phyloP scores from a whole-genome alignment of 306 rosid species.

The Mucuna pruriens region DNA sequence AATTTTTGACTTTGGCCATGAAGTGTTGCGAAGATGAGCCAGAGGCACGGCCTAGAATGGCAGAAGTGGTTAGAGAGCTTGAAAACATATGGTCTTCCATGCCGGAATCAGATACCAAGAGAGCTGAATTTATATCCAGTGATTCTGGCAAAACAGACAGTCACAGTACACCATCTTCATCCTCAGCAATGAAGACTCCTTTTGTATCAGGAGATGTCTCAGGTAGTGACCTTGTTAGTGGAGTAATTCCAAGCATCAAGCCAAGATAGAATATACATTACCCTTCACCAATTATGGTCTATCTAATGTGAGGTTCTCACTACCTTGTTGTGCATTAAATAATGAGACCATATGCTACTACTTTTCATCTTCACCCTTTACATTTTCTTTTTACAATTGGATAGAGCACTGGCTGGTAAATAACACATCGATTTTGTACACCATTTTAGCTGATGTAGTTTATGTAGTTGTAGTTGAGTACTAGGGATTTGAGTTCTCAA shows the following conservation, averaged over 20 bases:
- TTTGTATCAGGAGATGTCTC: slow-evolving; percentile 70
- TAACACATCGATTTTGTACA: slow-evolving; percentile 32
- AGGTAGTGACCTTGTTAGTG: slow-evolving; percentile 86
- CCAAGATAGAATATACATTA: slow-evolving; percentile 63
- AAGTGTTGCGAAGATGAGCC: slow-evolving; percentile 78
- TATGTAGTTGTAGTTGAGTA: not conserved
- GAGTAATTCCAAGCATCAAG: slow-evolving; percentile 71
- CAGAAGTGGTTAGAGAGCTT: slow-evolving; percentile 81
- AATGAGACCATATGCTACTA: not conserved
- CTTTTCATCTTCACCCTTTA: slow-evolving; percentile 27
- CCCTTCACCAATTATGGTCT: not conserved
- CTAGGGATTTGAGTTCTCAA: not conserved
- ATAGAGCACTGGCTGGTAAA: slow-evolving; percentile 29
- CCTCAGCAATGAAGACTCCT: slow-evolving; percentile 60
- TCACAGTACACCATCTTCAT: slow-evolving; percentile 54
- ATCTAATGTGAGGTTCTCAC: not conserved
- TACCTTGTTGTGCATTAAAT: slow-evolving; percentile 19
- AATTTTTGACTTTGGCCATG: slow-evolving; percentile 67
- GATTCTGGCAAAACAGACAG: slow-evolving; percentile 50
- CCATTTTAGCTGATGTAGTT: slow-evolving; percentile 1
- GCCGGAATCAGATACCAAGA: slow-evolving; percentile 62
- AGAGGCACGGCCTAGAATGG: slow-evolving; percentile 81
- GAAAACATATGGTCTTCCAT: slow-evolving; percentile 71
- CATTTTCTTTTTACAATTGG: slow-evolving; percentile 33
- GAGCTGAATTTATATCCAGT: slow-evolving; percentile 25